These are phyloP conservation scores for Collybia mongolica DNA, from an alignment of 768 basidiomycete genomes.

Conservation along the genomic window DNA sequence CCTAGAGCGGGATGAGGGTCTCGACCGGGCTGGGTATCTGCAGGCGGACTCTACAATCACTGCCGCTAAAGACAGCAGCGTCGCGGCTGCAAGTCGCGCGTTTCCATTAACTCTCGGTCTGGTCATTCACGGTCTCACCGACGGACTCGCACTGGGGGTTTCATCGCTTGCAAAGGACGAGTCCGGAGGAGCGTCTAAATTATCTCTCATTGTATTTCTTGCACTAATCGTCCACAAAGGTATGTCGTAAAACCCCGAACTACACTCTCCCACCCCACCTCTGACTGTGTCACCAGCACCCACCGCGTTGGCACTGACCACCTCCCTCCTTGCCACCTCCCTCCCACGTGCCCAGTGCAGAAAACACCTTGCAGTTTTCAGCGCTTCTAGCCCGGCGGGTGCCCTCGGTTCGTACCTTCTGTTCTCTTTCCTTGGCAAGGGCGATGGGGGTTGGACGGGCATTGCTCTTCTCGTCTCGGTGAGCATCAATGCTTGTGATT, in stretches of 20 bases:
- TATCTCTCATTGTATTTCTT: constrained; percentile 86
- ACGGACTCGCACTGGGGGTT: constrained; percentile 91
- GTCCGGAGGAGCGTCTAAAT: constrained; percentile 33
- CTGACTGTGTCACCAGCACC: constrained; percentile 56
- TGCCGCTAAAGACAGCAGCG: constrained; percentile 12
- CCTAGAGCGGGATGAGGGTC: constrained; percentile 42
- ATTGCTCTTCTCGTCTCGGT: constrained; percentile 84
- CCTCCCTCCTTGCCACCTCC: constrained; percentile 77
- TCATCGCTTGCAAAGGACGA: constrained; percentile 45
- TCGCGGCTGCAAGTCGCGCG: constrained; percentile 37
- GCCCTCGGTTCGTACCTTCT: constrained; percentile 75
- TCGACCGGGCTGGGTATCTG: constrained; percentile 18
- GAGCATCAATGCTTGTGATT: constrained; percentile 23
- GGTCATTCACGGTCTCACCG: constrained; percentile 84
- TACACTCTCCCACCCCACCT: background rate
- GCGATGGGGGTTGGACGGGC: constrained; percentile 61
- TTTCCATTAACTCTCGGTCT: constrained; percentile 83
- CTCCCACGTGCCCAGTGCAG: constrained; percentile 68
- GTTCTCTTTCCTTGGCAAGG: constrained; percentile 53
- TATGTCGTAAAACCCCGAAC: constrained; percentile 11
- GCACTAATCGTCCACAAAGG: constrained; percentile 94
- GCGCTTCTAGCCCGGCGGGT: constrained; percentile 79
- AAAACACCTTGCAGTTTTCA: constrained; percentile 76
- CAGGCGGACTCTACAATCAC: constrained; percentile 14
- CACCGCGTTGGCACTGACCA: constrained; percentile 85